A percentile compares a stretch with the other conserved stretches of the same genome.
Conservation (phyloP, 2,329 filamentous ascomycete genomes). For the Apiospora saccharicola region DNA sequence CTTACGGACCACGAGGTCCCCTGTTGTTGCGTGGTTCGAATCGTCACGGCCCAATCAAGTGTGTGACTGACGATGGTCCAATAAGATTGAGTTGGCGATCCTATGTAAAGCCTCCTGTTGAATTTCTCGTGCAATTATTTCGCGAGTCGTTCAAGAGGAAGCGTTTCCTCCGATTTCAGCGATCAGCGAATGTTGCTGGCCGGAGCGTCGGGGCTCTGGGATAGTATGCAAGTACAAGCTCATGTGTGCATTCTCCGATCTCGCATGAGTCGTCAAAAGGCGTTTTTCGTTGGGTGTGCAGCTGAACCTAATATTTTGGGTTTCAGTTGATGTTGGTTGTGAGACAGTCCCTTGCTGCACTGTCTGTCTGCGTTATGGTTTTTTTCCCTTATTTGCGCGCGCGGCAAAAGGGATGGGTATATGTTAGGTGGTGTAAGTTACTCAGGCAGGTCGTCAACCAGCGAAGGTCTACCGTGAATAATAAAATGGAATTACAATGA, state of each 20-base stretch:
- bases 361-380: background rate
- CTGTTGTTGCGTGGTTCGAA: background rate
- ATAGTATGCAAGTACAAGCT: background rate
- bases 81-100: constrained; percentile 7
- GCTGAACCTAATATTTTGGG: constrained; percentile 13
- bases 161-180: background rate
- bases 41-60: constrained; percentile 17
- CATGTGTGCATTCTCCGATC: constrained; percentile 19
- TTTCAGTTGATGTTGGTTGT: constrained; percentile 1
- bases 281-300: background rate
- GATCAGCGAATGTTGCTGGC: constrained; percentile 2
- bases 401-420: background rate
- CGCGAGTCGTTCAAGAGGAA: constrained; percentile 2
- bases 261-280: constrained; percentile 9
- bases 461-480: constrained; percentile 20
- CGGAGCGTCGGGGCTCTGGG: background rate
- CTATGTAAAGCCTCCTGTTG: background rate
- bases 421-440: background rate
- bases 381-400: background rate
- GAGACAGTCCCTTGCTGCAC: constrained; percentile 12
- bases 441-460: constrained; percentile 19
- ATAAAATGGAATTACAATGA: constrained; percentile 21
- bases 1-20: constrained; percentile 20
- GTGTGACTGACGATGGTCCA: background rate
- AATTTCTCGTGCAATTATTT: background rate